A percentile compares a stretch with the other conserved stretches of the same genome.
These are phyloP conservation scores for Psilocybe subaeruginosa DNA, from an alignment of 768 basidiomycete genomes.

Conservation along the genomic window DNA sequence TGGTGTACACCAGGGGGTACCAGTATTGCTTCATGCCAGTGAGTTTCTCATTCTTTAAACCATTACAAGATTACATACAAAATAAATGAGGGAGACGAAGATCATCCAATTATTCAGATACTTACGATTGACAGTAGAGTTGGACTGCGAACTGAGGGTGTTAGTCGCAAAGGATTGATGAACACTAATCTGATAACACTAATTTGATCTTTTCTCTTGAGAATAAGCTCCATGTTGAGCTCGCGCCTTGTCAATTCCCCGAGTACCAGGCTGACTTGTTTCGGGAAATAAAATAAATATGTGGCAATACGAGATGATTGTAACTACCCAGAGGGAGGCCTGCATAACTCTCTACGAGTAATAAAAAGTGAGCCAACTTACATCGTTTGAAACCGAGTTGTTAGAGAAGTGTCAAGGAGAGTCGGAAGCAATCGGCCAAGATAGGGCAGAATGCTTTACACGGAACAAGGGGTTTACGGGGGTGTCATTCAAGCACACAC, in stretches of 20 bases:
- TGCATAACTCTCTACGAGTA: constrained; percentile 72
- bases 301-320: constrained; percentile 39
- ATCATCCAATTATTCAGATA: constrained; percentile 6
- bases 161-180: constrained; percentile 60
- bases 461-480: too few species aligned
- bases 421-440: too few species aligned
- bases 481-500: too few species aligned
- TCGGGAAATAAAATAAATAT: constrained; percentile 59
- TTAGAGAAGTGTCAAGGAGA: background rate
- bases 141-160: constrained; percentile 58
- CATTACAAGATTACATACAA: background rate
- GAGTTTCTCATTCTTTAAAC: background rate
- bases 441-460: too few species aligned
- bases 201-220: background rate
- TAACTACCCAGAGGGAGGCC: constrained; percentile 40
- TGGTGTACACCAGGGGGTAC: constrained; percentile 66
- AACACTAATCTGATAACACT: constrained; percentile 34
- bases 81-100: too few species aligned
- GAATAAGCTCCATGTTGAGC: constrained; percentile 21
- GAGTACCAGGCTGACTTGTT: constrained; percentile 62
- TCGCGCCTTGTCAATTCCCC: constrained; percentile 52
- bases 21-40: constrained; percentile 44
- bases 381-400: constrained; percentile 30
- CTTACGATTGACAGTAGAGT: constrained; percentile 59
- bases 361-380: constrained; percentile 49